Evolutionary conservation across 352 stramenopile species (phyloP).

Genomic region (Phytophthora tubulina): DNA sequence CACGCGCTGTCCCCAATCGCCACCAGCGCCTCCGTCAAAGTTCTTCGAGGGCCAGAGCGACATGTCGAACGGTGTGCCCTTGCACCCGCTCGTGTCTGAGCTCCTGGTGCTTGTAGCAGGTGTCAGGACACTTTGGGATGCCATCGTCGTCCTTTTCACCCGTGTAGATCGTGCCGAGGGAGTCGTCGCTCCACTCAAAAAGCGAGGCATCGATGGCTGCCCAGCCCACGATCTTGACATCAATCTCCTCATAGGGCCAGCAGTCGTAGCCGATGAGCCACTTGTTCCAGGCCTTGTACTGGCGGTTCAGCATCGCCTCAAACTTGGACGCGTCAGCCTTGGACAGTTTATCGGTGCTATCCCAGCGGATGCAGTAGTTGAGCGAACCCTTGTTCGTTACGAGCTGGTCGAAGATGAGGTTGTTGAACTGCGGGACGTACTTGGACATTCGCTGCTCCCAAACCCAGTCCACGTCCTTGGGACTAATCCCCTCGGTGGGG

Average conservation of each 20-base stretch:
- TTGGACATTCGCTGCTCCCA: constrained; percentile 3
- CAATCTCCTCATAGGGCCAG: constrained; percentile 42
- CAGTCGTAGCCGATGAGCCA: constrained; percentile 42
- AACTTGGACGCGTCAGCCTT: constrained; percentile 8
- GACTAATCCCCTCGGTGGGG: not conserved
- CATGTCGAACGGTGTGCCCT: constrained; percentile 41
- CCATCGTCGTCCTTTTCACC: constrained; percentile 13
- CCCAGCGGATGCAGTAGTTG: constrained; percentile 9
- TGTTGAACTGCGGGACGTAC: not conserved
- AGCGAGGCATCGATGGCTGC: constrained; percentile 35
- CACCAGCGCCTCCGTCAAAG: constrained; percentile 22
- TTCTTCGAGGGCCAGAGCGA: constrained; percentile 41
- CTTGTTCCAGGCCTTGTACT: constrained; percentile 23
- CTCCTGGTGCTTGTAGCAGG: constrained; percentile 50
- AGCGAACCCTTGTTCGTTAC: not conserved
- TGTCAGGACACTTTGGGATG: constrained; percentile 31
- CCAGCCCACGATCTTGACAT: constrained; percentile 45
- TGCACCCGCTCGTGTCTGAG: constrained; percentile 42
- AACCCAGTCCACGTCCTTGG: not conserved
- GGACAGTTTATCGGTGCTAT: not conserved
- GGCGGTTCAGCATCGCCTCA: constrained; percentile 5
- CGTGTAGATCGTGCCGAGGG: constrained; percentile 41
- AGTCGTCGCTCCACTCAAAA: constrained; percentile 47
- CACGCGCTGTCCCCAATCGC: constrained; percentile 42
- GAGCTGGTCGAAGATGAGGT: constrained; percentile 3